Evolutionary conservation across 1,284 basidiomycete species (phyloP).

Genomic region (Tilletia walkeri): DNA sequence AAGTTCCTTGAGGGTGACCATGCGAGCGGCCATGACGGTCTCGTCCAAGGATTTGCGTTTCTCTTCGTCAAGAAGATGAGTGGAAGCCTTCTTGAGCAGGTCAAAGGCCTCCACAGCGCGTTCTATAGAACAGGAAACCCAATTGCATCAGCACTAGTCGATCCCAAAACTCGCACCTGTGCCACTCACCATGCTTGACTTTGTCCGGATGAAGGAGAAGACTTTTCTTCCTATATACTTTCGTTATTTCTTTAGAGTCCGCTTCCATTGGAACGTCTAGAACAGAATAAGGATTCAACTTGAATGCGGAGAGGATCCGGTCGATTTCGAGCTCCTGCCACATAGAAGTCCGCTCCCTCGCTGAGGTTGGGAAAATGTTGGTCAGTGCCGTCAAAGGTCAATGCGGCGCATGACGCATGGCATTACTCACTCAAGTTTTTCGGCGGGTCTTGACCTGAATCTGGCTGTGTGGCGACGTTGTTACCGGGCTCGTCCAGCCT

Average conservation of each 20-base stretch:
- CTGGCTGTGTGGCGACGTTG: too few species aligned
- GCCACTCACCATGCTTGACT: slow-evolving; percentile 58
- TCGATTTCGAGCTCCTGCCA: slow-evolving; percentile 59
- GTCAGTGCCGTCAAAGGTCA: too few species aligned
- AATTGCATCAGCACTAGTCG: neutral
- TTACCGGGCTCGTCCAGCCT: too few species aligned
- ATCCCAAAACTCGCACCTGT: neutral
- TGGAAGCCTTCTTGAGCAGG: slow-evolving; percentile 61
- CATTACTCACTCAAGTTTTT: neutral
- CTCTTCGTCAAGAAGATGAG: slow-evolving; percentile 52
- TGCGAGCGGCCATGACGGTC: slow-evolving; percentile 53
- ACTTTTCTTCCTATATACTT: slow-evolving; percentile 62
- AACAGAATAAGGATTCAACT: slow-evolving; percentile 63
- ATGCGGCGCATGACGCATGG: too few species aligned
- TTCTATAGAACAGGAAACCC: slow-evolving; percentile 30
- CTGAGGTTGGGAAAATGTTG: slow-evolving; percentile 13
- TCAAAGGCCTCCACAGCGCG: slow-evolving; percentile 63
- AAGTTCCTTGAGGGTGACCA: slow-evolving; percentile 55
- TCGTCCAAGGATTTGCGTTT: slow-evolving; percentile 56
- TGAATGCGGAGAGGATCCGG: slow-evolving; percentile 61
- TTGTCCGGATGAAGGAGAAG: slow-evolving; percentile 65
- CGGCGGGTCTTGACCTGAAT: too few species aligned
- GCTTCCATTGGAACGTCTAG: slow-evolving; percentile 60
- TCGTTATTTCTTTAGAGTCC: slow-evolving; percentile 61
- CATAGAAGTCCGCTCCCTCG: slow-evolving; percentile 37